Base-by-base conservation (phyloP, 805 yeast genomes). In the Yarrowia sp. region DNA sequence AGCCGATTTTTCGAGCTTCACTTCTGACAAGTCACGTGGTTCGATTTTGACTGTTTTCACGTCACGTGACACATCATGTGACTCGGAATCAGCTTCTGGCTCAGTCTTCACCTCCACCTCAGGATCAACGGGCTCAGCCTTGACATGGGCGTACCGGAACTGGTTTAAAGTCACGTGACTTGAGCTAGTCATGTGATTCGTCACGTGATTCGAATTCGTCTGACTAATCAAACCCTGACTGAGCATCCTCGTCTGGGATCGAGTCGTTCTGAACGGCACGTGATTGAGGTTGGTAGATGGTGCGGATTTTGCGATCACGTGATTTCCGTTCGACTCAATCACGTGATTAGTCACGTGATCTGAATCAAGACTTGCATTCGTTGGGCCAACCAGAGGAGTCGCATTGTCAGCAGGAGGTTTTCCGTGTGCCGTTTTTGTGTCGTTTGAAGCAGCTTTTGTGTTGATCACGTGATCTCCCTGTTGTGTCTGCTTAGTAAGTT, bases 111-210 rank as follows among this genome's bases (percentile, higher is more conserved):
- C 29, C 19, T 19, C 19, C 22, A 14, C 19, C 6, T 38, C 21
- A 4, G 41, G 35, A 6, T 32, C 21, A 8, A 10, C 33, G 2
- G 31, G 6, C 22, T 42, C n/a, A 7, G 12, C 13, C n/a, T 42
- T 24, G 21, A 25, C 27, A 3, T 8, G 44, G 14, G 29, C 16
- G 49, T 16, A 42, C 22, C 31, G 16, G 27, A 47, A 47, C 31
- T 22, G 56, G 29, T 31, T 2, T 1, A 18, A 14, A 16, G 16
- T 16, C 14, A 42, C 31, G 13, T 6, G 32, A 6, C 8, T 4
- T 1, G 9, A n/a, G n/a, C n/a, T n/a, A n/a, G n/a, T n/a, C n/a
- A 0, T 2, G 8, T n/a, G 6, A n/a, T 2, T 3, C 5, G 44
- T n/a, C n/a, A n/a, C n/a, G n/a, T n/a, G n/a, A n/a, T n/a, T n/a